Evolutionary conservation across 345 rosid genomes (phyloP).

Genomic region (Pistacia vera): DNA sequence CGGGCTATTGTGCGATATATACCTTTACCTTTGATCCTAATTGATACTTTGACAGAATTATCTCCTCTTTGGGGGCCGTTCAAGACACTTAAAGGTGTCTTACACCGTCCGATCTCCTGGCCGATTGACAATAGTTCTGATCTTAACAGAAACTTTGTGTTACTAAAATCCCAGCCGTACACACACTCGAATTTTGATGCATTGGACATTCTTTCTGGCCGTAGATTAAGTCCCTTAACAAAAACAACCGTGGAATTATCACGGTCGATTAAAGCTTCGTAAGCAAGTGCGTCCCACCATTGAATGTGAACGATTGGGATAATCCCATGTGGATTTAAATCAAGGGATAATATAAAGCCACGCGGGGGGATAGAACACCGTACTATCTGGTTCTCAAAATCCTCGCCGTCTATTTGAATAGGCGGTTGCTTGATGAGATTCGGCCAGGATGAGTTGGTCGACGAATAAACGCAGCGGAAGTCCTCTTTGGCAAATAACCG

Average conservation of each 20-base stretch:
- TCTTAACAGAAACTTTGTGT: conserved; percentile 42
- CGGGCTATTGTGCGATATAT: conserved; percentile 64
- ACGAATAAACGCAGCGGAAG: conserved; percentile 53
- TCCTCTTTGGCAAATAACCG: conserved; percentile 54
- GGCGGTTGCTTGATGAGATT: conserved; percentile 36
- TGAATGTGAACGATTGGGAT: conserved; percentile 39
- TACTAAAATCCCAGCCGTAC: conserved; percentile 83
- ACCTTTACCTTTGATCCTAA: conserved; percentile 63
- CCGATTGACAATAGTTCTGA: conserved; percentile 58
- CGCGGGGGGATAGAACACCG: conserved; percentile 56
- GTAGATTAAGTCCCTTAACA: conserved; percentile 81
- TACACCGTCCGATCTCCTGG: conserved; percentile 83
- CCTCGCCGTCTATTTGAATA: conserved; percentile 33
- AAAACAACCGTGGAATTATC: conserved; percentile 74
- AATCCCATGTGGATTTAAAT: conserved; percentile 17
- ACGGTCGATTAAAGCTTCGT: conserved; percentile 74
- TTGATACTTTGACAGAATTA: conserved; percentile 54
- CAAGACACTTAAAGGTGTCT: conserved; percentile 64
- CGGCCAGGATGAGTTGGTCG: conserved; percentile 34
- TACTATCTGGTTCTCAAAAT: conserved; percentile 43
- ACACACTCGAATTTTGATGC: conserved; percentile 75
- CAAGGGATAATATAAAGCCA: conserved; percentile 40
- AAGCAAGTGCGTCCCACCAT: conserved; percentile 67
- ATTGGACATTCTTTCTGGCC: conserved; percentile 52
- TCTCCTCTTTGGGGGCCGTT: conserved; percentile 25